These are phyloP conservation scores for Eucalyptus curtisii DNA, from an alignment of 345 rosid species.

Conservation along the genomic window DNA sequence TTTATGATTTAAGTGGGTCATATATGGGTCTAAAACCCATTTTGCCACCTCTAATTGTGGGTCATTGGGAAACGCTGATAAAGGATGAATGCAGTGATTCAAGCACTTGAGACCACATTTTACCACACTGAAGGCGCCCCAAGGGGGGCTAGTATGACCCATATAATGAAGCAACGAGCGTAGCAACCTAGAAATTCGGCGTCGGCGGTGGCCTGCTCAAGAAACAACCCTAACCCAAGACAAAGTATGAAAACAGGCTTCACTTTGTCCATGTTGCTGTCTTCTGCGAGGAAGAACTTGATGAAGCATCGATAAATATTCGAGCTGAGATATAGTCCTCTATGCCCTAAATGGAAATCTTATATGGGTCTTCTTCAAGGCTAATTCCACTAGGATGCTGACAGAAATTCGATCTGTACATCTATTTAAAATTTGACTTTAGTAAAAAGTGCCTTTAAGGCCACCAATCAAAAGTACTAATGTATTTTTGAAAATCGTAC, in stretches of 20 bases:
- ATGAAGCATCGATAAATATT: not conserved
- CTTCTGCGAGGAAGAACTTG: not conserved
- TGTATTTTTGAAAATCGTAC: too few species aligned
- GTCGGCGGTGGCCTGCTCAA: not conserved
- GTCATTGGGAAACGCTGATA: not conserved
- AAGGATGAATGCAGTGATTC: constrained; percentile 13
- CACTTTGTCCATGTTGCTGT: not conserved
- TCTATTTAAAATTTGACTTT: too few species aligned
- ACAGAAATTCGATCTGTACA: too few species aligned
- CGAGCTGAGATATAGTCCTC: too few species aligned
- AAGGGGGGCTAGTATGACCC: not conserved
- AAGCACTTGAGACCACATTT: constrained; percentile 12
- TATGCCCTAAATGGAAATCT: too few species aligned
- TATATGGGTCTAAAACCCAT: too few species aligned
- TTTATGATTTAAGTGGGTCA: too few species aligned
- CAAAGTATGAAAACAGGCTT: not conserved
- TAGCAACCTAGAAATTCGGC: constrained; percentile 24
- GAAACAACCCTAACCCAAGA: constrained; percentile 4
- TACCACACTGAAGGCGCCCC: not conserved
- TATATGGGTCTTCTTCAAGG: too few species aligned
- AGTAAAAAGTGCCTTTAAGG: too few species aligned
- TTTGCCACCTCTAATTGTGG: too few species aligned
- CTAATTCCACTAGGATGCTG: too few species aligned
- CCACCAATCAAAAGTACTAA: too few species aligned
- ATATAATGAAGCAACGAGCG: constrained; percentile 12